Evolutionary conservation across 2,329 filamentous ascomycete genomes (phyloP), one percentile per base, ranked within the genome.

Genomic region (Seiridium cupressi): DNA sequence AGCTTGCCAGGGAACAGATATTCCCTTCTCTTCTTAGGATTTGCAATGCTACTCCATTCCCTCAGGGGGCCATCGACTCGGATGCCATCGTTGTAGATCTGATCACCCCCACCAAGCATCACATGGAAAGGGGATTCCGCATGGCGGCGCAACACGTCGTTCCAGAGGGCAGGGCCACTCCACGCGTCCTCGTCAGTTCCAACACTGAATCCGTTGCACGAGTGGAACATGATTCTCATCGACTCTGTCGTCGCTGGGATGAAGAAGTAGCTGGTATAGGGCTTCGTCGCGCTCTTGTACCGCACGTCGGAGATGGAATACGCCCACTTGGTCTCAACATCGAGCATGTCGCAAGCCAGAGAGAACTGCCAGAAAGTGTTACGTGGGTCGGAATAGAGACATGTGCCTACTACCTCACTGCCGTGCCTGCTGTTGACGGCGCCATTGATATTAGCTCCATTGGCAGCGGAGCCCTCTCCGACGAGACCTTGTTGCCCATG

Each of bases 151-250:
- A 93, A 75, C 8, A 98, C 93, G 71, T 99, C 94, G 69, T 95
- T 92, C 95, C 95, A 99, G 60, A 99, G 78, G 4, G 92, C 92
- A n/a, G 92, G 90, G 0, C 95, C 95, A 70, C 90, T 94, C 79
- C 93, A 96, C 47, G 89, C 88, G 55, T 91, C 87, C 62, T 95
- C 57, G 57, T 72, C 69, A 7, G 72, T 94, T 58, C 90, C 91
- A 44, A 95, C 84, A 66, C 91, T 94, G 79, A 99, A 99, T 13
- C 95, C 96, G 74, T 99, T 99, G 79, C 95, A 97, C 60, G 92
- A 97, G 79, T 97, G 91, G 76, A 97, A 99, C 92, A 98, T 96
- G 71, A 97, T 91, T 72, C 96, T 92, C 94, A 99, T 98, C 4
- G 91, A 91, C 75, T 97, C 89, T 49, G 87, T 85, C 60, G 83